Conservation (phyloP, 805 yeast genomes). For the Cyberlindnera mycetangii region DNA sequence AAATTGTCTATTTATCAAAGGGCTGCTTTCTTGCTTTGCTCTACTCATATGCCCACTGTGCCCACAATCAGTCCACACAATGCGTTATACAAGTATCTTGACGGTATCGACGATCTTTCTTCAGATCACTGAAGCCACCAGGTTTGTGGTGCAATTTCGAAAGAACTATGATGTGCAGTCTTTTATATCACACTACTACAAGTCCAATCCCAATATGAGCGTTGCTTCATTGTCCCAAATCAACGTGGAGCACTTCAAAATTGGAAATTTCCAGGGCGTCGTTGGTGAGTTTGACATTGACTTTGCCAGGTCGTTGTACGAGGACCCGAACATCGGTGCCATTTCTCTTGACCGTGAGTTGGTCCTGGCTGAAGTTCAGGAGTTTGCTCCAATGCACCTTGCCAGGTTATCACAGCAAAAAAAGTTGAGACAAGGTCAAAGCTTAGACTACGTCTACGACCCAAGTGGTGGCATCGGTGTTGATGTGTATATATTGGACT, state of each 20-base stretch:
- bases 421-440: conserved; percentile 25
- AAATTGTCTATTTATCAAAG: too few relatives aligned
- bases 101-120: background rate
- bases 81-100: background rate
- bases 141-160: conserved; percentile 30
- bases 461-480: conserved; percentile 40
- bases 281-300: conserved; percentile 35
- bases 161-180: conserved; percentile 18
- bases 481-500: conserved; percentile 37
- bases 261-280: conserved; percentile 35
- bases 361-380: conserved; percentile 37
- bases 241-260: conserved; percentile 24
- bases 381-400: conserved; percentile 42
- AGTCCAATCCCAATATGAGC: conserved; percentile 9
- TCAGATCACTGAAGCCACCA: conserved; percentile 4
- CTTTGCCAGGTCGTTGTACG: conserved; percentile 30
- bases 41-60: too few relatives aligned
- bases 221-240: conserved; percentile 15
- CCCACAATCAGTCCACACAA: background rate
- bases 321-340: conserved; percentile 35
- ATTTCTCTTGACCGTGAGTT: conserved; percentile 36
- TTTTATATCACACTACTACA: conserved; percentile 20
- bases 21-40: too few relatives aligned
- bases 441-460: conserved; percentile 39
- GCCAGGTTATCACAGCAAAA: conserved; percentile 38